Evolutionary conservation across 306 rosid genomes (phyloP).

Genomic region (Trifolium subterraneum): DNA sequence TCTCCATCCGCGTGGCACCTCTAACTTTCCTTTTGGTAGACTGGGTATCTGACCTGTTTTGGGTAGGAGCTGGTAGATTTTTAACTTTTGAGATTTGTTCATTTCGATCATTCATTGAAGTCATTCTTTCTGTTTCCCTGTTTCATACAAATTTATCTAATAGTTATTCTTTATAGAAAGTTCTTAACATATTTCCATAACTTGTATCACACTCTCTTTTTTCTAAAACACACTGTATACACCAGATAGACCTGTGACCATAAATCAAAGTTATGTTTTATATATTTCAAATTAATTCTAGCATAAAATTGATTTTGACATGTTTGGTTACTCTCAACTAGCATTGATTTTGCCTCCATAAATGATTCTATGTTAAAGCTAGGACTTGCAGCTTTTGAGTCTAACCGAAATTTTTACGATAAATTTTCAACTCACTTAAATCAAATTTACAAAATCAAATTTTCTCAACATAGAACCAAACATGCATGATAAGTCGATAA

Average conservation of each 20-base stretch:
- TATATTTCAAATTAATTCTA: not conserved
- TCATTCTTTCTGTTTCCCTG: not conserved
- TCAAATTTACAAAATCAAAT: no score
- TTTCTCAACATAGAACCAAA: no score
- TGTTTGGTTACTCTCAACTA: no score
- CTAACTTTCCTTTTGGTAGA: not conserved
- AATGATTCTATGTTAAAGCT: no score
- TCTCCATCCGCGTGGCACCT: conserved; percentile 1
- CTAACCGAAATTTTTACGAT: no score
- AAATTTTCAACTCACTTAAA: no score
- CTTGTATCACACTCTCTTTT: not conserved
- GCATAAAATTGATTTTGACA: no score
- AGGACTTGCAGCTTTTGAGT: no score
- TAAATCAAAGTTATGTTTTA: not conserved
- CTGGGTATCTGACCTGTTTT: not conserved
- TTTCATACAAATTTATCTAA: not conserved
- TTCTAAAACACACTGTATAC: not conserved
- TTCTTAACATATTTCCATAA: conserved; percentile 1
- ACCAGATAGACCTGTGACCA: not conserved
- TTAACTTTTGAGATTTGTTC: not conserved
- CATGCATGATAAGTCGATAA: not conserved
- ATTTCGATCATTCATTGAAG: not conserved
- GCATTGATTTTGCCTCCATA: no score
- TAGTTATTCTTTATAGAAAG: not conserved
- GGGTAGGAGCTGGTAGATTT: not conserved